Evolutionary conservation across 192 early-diverging fungal genomes (phyloP).

Genomic region (Coemansia sp.): DNA sequence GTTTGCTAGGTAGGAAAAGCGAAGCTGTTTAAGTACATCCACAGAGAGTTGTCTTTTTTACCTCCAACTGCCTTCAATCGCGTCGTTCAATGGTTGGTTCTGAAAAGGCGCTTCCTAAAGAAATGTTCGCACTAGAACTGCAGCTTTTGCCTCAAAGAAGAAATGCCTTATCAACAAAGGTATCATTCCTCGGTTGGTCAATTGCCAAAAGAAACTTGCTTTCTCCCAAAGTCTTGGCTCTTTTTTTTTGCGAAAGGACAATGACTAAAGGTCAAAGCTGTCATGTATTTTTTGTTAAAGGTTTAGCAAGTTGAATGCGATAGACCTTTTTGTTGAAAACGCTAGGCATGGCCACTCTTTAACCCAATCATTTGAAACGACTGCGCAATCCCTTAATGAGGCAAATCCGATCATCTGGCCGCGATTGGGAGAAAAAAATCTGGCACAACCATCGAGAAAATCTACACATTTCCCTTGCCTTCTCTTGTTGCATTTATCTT

Average conservation of each 20-base stretch:
- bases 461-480: neutral
- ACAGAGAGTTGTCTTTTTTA: neutral
- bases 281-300: neutral
- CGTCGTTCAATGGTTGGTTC: neutral
- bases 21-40: neutral
- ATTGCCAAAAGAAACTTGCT: neutral
- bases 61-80: neutral
- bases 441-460: neutral
- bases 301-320: neutral
- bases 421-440: neutral
- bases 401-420: neutral
- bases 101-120: neutral
- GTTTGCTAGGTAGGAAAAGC: neutral
- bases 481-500: neutral
- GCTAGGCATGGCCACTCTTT: neutral
- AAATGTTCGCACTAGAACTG: neutral
- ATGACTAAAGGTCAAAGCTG: neutral
- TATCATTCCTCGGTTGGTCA: neutral
- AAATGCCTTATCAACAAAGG: neutral
- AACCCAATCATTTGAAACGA: neutral
- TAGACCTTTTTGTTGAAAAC: neutral
- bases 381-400: neutral
- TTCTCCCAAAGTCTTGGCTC: neutral
- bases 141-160: neutral
- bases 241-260: neutral